These are phyloP conservation scores for Russula emetica DNA, from an alignment of 768 basidiomycete species.

Conservation along the genomic window DNA sequence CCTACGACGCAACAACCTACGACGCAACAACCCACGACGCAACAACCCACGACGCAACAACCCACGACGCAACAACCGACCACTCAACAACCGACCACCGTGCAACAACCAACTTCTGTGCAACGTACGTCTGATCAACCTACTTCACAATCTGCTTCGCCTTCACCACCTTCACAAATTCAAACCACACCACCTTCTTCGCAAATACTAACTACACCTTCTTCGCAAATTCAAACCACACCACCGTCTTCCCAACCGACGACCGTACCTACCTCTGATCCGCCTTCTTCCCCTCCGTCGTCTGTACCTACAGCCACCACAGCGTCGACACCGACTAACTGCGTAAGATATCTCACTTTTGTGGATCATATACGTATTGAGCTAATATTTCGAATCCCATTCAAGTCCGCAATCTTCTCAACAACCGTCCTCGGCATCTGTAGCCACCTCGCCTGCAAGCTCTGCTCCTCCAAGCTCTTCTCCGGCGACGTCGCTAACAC, in stretches of 20 bases:
- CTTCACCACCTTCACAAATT: not conserved
- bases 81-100: not conserved
- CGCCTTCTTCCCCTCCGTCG: conserved; percentile 21
- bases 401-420: conserved; percentile 28
- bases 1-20: not conserved
- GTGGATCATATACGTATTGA: not conserved
- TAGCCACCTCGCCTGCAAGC: conserved; percentile 15
- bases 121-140: not conserved
- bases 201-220: too few relatives aligned
- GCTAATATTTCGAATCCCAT: not conserved
- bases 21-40: not conserved
- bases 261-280: conserved; percentile 2
- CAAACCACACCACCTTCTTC: too few relatives aligned
- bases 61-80: not conserved
- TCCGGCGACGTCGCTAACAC: conserved; percentile 9
- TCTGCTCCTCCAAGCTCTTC: conserved; percentile 21
- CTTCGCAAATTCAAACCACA: not conserved
- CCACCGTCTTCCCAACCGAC: conserved; percentile 6
- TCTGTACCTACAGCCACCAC: conserved; percentile 28
- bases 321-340: conserved; percentile 24
- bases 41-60: not conserved
- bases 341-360: conserved; percentile 10
- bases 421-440: conserved; percentile 9
- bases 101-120: not conserved
- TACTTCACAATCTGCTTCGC: not conserved